Conservation (phyloP, 1,139 yeast species). For the Entelexis paramagnoliae region DNA sequence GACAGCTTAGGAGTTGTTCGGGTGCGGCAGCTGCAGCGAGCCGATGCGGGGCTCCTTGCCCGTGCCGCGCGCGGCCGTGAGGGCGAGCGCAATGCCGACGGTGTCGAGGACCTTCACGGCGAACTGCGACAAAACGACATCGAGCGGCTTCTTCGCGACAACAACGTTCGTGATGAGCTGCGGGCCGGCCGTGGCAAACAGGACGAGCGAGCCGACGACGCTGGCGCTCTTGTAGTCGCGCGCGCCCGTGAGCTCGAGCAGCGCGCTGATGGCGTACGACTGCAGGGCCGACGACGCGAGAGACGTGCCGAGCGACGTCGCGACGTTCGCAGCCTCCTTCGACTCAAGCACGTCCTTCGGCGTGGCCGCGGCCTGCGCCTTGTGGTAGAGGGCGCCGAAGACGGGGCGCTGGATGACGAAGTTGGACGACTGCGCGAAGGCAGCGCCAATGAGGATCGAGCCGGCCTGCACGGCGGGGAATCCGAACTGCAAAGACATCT, state of each 20-base stretch:
- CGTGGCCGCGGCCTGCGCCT: slow-evolving; percentile 31
- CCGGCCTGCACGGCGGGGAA: slow-evolving; percentile 27
- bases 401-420: slow-evolving; percentile 35
- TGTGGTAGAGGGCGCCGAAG: slow-evolving; percentile 35
- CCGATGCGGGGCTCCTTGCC: background rate
- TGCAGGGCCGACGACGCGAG: slow-evolving; percentile 32
- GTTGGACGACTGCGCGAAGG: slow-evolving; percentile 33
- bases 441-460: slow-evolving; percentile 37
- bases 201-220: slow-evolving; percentile 34
- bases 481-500: slow-evolving; percentile 24
- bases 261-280: slow-evolving; percentile 37
- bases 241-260: slow-evolving; percentile 34
- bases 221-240: slow-evolving; percentile 35
- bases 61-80: slow-evolving; percentile 27
- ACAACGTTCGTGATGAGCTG: slow-evolving; percentile 31
- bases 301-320: slow-evolving; percentile 32
- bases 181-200: slow-evolving; percentile 35
- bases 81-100: slow-evolving; percentile 35
- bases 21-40: slow-evolving; percentile 2
- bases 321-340: slow-evolving; percentile 35
- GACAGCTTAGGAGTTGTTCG: background rate
- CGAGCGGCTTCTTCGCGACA: slow-evolving; percentile 33
- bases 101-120: slow-evolving; percentile 35
- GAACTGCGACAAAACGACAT: slow-evolving; percentile 31
- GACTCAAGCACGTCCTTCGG: slow-evolving; percentile 33